Percentiles rank a stretch among this genome's conserved stretches.
These are phyloP conservation scores for Dissoconium aciculare DNA, from an alignment of 2,329 filamentous ascomycete species.

Conservation along the genomic window DNA sequence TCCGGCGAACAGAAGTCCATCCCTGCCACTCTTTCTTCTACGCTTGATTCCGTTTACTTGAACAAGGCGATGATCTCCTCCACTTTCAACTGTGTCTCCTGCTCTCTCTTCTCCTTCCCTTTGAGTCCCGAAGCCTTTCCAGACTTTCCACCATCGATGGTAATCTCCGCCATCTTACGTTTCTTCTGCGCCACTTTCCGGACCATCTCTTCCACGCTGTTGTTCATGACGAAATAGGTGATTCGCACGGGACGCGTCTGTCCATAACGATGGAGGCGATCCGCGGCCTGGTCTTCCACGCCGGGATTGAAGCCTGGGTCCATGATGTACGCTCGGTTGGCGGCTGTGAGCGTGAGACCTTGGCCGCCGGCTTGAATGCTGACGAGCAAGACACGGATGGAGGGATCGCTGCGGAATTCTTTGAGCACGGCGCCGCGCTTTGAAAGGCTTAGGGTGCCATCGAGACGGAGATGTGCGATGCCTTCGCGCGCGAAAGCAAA, in stretches of 20 bases:
- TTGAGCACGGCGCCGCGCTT: constrained; percentile 64
- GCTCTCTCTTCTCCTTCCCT: constrained; percentile 49
- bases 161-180: constrained; percentile 74
- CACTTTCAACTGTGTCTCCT: constrained; percentile 45
- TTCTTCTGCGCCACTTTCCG: constrained; percentile 81
- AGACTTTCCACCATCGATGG: constrained; percentile 46
- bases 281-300: constrained; percentile 83
- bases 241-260: constrained; percentile 83
- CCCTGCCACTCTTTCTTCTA: no score
- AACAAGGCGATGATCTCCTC: no score
- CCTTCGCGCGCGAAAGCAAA: constrained; percentile 54
- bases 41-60: no score
- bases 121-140: constrained; percentile 32
- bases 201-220: constrained; percentile 92
- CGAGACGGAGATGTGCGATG: constrained; percentile 65
- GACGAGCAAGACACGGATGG: constrained; percentile 68
- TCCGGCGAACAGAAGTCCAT: no score
- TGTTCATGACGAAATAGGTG: constrained; percentile 74
- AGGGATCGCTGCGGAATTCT: constrained; percentile 56
- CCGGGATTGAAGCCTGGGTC: constrained; percentile 96
- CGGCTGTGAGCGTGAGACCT: constrained; percentile 77
- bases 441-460: constrained; percentile 70
- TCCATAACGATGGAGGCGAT: constrained; percentile 80
- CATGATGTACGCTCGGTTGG: constrained; percentile 86
- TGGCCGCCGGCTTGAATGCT: constrained; percentile 86